Percentiles rank a stretch among this genome's conserved stretches.
Conservation (phyloP, 768 basidiomycete species). For the Lactifluus subvellereus region DNA sequence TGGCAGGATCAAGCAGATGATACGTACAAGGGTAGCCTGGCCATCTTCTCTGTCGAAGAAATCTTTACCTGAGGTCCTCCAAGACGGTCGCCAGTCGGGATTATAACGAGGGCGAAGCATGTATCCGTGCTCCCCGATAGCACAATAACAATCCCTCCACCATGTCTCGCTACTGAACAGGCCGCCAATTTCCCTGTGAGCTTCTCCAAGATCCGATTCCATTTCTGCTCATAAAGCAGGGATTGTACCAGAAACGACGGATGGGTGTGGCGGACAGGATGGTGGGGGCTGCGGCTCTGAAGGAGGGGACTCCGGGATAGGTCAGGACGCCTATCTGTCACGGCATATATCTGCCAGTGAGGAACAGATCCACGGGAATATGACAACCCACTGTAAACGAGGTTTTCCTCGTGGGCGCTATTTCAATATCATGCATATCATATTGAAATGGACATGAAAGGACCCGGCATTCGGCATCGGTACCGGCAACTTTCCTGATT, state of each 20-base stretch:
- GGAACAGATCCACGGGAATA: too few species aligned
- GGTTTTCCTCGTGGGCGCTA: too few species aligned
- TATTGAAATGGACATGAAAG: too few species aligned
- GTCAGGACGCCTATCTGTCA: neutral
- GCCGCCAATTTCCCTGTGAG: neutral
- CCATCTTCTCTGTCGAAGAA: neutral
- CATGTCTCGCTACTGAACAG: neutral
- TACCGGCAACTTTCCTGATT: too few species aligned
- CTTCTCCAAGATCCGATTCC: neutral
- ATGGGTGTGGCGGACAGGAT: neutral
- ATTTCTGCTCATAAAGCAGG: neutral
- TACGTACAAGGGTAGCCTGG: neutral
- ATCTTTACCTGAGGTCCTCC: neutral
- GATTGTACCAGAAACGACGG: neutral
- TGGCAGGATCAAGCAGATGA: neutral
- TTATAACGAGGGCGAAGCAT: slow-evolving; percentile 8
- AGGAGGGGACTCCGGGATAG: neutral
- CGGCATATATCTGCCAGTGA: neutral
- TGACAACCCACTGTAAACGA: too few species aligned
- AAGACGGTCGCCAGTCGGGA: slow-evolving; percentile 9
- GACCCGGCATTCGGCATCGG: too few species aligned
- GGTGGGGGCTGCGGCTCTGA: neutral
- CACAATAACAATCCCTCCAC: neutral
- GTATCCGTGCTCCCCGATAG: neutral
- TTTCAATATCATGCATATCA: too few species aligned